Conservation (phyloP, 2,329 filamentous ascomycete genomes). For the Microdochium bolleyi region DNA sequence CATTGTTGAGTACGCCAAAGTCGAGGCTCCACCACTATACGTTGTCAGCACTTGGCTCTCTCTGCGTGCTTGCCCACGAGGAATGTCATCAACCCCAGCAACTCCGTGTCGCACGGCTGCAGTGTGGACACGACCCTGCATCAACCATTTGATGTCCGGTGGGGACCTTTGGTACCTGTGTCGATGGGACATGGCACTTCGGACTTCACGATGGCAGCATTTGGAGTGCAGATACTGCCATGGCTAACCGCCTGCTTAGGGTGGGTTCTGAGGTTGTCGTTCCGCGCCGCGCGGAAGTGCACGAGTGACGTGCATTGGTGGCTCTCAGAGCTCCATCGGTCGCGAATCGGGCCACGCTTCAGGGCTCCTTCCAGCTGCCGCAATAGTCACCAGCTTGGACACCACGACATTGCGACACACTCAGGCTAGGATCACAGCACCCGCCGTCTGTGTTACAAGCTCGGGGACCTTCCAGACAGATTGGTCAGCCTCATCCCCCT, state of each 20-base stretch:
- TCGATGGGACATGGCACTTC: not conserved
- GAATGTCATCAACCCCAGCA: no score
- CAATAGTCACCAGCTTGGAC: no score
- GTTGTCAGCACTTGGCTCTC: no score
- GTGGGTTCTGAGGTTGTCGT: not conserved
- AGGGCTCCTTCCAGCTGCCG: no score
- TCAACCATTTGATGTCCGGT: not conserved
- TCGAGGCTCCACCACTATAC: no score
- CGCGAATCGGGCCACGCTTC: not conserved
- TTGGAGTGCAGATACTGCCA: not conserved
- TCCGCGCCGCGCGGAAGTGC: not conserved
- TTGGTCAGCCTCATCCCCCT: not conserved
- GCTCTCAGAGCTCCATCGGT: not conserved
- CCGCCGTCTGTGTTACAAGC: no score
- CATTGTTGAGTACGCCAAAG: no score
- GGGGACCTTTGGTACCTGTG: not conserved
- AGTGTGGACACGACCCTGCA: not conserved
- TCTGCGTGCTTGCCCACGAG: no score
- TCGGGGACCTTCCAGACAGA: no score
- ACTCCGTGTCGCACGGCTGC: no score
- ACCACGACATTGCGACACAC: no score
- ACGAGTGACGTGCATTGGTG: not conserved
- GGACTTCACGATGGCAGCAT: not conserved
- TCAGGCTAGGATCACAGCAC: no score
- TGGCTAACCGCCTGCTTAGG: not conserved